Base-by-base conservation (phyloP, 1,284 basidiomycete genomes). In the Cryptococcus hybrid region DNA sequence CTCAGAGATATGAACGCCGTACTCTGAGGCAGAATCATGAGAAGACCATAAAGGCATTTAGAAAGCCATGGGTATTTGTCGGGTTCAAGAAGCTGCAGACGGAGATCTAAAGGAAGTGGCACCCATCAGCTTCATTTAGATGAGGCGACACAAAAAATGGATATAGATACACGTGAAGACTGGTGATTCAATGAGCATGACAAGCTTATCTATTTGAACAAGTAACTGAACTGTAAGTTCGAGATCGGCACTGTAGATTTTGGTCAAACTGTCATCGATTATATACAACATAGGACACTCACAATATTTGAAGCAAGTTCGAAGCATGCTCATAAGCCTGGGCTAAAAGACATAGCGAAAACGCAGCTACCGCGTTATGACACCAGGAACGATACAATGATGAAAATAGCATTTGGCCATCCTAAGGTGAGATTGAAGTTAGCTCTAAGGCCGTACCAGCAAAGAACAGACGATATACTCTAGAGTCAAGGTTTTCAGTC, bases 321-420 rank as follows among this genome's bases (percentile, higher is more conserved):
- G 92, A 96, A 1, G 96, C 96, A 77, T 99, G 96, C 74, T 99
- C 96, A 70, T 99, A 99, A 3, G 95, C 94, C 78, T 99, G 96
- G 0, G 95, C 93, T 9, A 99, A 82, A 18, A 99, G 83, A 76
- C 96, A 99, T 3, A 99, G 83, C 1, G 92, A 91, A 71, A 99
- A 96, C 0, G 93, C 92, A 0, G 96, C 89, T 30, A 99, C 93
- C 0, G 96, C 90, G 71, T 98, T 98, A 73, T 99, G 96, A 75
- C 93, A 98, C 95, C 96, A 99, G 43, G 92, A 97, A 40, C 92
- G 84, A 73, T 99, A 99, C 15, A 99, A 80, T 0, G 88, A 90
- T 1, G 88, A 89, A 73, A 99, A 99, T 30, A 99, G 78, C 74
- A 78, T 76, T 79, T 97, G 92, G 0, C 94, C 93, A 65, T 99